Conservation (phyloP, 148 eudicot species). For the Polygonum maritimum region DNA sequence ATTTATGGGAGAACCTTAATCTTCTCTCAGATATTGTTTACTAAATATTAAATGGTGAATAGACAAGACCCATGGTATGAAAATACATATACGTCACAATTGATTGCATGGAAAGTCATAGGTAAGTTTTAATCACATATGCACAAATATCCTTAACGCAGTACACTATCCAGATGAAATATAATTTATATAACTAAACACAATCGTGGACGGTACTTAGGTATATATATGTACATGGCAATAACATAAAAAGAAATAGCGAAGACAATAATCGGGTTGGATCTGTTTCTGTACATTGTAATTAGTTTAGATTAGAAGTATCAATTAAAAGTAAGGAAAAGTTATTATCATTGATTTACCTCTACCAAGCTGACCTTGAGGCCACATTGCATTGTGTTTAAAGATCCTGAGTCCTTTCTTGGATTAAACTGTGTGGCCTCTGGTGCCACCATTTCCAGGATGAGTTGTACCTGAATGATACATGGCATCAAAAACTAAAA, state of each 20-base stretch:
- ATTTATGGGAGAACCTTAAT: no score
- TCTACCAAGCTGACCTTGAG: background rate
- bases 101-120: background rate
- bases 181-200: background rate
- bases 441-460: background rate
- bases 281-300: background rate
- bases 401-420: background rate
- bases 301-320: background rate
- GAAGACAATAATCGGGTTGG: background rate
- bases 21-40: background rate
- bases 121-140: background rate
- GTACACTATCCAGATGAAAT: background rate
- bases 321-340: background rate
- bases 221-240: background rate
- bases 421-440: background rate
- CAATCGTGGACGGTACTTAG: background rate
- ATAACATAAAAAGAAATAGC: background rate
- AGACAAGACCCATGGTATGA: background rate
- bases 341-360: background rate
- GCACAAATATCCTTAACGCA: background rate
- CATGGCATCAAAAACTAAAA: background rate
- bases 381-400: background rate
- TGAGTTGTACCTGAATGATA: background rate
- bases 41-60: background rate
- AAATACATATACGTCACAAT: background rate